Evolutionary conservation across 371 early-diverging fungal species (phyloP), one percentile per base, ranked within the genome.

Genomic region (Haplosporangium sp.): DNA sequence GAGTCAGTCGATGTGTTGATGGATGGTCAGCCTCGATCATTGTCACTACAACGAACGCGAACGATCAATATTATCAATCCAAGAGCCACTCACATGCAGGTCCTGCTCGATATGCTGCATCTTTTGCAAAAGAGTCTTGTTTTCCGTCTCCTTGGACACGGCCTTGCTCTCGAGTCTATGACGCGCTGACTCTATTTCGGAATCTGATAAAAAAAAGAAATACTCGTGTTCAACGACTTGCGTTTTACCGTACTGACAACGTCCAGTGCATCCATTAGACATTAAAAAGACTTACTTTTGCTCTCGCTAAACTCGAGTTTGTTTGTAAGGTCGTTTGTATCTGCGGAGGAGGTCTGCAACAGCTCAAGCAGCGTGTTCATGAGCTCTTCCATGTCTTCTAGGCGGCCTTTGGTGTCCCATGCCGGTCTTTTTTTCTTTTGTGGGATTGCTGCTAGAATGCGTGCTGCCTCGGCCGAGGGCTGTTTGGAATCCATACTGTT

Each of bases 381-480:
- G 10, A 75, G 51, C 45, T 85, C 82, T 58, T 89, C 88, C 85
- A 89, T 79, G 59, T 89, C 91, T 56, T 86, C 83, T 14, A 90
- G 65, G 16, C 87, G 83, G 5, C 90, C 89, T 81, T 89, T 89
- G 0, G 86, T 84, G 65, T 91, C 91, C 86, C 87, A 89, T 20
- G 85, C 85, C 7, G 89, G 81, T 23, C 89, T 59, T 74, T 88
- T 89, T 67, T 86, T 89, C 62, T 82, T 85, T 41, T 72, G 75
- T 0, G 64, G 43, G 1, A 68, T 14, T 7, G 61, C 62, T 10
- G 60, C 42, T 5, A 50, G 6, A 45, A 29, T 55, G 53, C 53
- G 45, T 16, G 62, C 42, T 36, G 50, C 41, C 12, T 36, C 23
- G 23, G 36, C 43, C 16, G 62, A 8, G 0, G 58, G 46, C 6